Conservation (phyloP, 495 filamentous ascomycete species). For the Cenococcum geophilum region DNA sequence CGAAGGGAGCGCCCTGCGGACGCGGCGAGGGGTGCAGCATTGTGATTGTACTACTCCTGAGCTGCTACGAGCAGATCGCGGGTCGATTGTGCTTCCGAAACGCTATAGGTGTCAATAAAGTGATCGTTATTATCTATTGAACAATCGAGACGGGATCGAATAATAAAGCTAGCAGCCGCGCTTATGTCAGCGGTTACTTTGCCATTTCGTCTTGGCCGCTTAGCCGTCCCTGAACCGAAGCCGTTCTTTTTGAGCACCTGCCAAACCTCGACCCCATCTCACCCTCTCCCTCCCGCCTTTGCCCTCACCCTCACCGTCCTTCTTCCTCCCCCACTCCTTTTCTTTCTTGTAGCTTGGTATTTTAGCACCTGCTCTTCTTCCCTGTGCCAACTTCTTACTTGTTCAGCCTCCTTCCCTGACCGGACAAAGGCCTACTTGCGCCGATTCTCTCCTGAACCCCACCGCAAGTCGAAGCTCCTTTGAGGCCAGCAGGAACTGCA, state of each 20-base stretch:
- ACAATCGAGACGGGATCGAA: background rate
- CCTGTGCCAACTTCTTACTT: background rate
- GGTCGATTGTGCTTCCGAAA: constrained; percentile 11
- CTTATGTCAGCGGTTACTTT: background rate
- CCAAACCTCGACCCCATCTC: constrained; percentile 3
- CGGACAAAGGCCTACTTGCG: constrained; percentile 4
- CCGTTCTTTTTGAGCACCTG: constrained; percentile 4
- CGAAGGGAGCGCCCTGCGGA: background rate
- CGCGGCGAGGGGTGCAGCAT: background rate
- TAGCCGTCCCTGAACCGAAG: background rate
- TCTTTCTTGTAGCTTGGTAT: constrained; percentile 29
- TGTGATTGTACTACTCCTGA: background rate
- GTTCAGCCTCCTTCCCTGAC: constrained; percentile 2
- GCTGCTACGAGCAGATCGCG: background rate
- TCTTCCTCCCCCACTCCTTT: constrained; percentile 11
- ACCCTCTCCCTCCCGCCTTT: constrained; percentile 9
- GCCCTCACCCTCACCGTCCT: constrained; percentile 7
- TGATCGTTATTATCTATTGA: background rate
- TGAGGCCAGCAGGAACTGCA: constrained; percentile 94
- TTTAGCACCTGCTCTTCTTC: constrained; percentile 22
- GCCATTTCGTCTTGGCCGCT: background rate
- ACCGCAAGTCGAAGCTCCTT: constrained; percentile 50
- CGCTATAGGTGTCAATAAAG: constrained; percentile 13
- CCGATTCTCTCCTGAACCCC: constrained; percentile 17
- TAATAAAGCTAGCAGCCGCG: background rate